phyloP scores from a whole-genome alignment of 2,329 filamentous ascomycete species.

The Rosellinia necatrix region DNA sequence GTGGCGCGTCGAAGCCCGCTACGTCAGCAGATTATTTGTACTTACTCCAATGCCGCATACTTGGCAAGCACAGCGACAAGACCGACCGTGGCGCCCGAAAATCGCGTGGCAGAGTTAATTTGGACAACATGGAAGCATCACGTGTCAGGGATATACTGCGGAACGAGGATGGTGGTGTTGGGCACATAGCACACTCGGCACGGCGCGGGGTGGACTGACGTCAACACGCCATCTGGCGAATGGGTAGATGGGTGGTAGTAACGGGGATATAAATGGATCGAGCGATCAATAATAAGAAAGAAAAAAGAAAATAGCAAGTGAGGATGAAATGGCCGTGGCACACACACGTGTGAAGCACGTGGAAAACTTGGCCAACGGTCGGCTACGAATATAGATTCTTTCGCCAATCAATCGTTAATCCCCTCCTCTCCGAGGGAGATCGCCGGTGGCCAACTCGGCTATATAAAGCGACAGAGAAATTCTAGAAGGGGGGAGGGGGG shows the following conservation, averaged over 20 bases:
- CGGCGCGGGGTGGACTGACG: not conserved
- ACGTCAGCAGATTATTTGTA: too few relatives aligned
- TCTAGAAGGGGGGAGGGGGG: slow-evolving; percentile 7
- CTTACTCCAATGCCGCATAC: too few relatives aligned
- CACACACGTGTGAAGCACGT: slow-evolving; percentile 11
- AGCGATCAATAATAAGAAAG: not conserved
- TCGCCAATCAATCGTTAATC: not conserved
- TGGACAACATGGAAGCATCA: not conserved
- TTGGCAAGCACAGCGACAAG: not conserved
- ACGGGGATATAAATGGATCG: too few relatives aligned
- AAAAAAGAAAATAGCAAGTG: not conserved
- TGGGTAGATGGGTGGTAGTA: not conserved
- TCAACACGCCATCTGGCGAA: not conserved
- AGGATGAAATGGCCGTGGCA: not conserved
- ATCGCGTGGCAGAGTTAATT: not conserved
- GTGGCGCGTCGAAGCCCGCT: not conserved
- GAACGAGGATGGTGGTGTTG: not conserved
- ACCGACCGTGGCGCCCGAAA: not conserved
- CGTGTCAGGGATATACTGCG: not conserved
- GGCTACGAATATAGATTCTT: too few relatives aligned
- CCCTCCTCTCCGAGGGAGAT: not conserved
- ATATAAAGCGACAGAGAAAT: not conserved
- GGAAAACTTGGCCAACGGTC: not conserved
- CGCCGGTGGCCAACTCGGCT: slow-evolving; percentile 1
- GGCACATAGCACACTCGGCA: not conserved